Base-by-base conservation (phyloP, 768 basidiomycete genomes). In the Auriculariales sp. region DNA sequence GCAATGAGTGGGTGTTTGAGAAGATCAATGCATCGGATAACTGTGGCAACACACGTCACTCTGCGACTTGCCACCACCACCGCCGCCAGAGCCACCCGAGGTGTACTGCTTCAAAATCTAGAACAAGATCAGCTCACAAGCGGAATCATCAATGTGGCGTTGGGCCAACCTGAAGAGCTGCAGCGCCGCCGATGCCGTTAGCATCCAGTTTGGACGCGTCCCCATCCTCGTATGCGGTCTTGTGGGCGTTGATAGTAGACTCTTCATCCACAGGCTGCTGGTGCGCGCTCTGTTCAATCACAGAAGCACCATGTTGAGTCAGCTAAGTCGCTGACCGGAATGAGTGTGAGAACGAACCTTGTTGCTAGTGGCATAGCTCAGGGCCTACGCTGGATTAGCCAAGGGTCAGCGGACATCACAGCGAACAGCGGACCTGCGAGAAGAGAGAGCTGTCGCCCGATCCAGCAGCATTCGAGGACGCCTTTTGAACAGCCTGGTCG, bases 61-160 rank as follows among this genome's bases (percentile, higher is more conserved):
- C 30, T 29, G 29, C 29, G 74, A 70, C 46, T 69, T 71, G 42
- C 70, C 66, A 25, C 68, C 72, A 5, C 73, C 64, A 4, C 60
- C 51, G 30, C 61, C 65, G 14, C 60, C 57, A 28, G 59, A 46
- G 2, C 65, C 31, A 15, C 81, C 75, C 3, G 74, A 75, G 2
- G 81, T 81, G 67, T 84, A 85, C 56, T 70, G 59, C 66, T 87
- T 81, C 52, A 88, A 61, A 5, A 71, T 71, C 79, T 86, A 58
- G 28, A 59, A 47, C 25, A 34, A 39, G 30, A 35, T 35, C 25
- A 46, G 11, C 46, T 42, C 28, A 44, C 12, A 31, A 42, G 30
- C 42, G 34, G n/a, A 17, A 35, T 24, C 24, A 11, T 51, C 30
- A 22, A 7, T 25, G n/a, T 7, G 32, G 12, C 12, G 10, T 19